Evolutionary conservation across 208 protist genomes (phyloP), one percentile per base, ranked within the genome.

Genomic region (Tritrichomonas foetus): DNA sequence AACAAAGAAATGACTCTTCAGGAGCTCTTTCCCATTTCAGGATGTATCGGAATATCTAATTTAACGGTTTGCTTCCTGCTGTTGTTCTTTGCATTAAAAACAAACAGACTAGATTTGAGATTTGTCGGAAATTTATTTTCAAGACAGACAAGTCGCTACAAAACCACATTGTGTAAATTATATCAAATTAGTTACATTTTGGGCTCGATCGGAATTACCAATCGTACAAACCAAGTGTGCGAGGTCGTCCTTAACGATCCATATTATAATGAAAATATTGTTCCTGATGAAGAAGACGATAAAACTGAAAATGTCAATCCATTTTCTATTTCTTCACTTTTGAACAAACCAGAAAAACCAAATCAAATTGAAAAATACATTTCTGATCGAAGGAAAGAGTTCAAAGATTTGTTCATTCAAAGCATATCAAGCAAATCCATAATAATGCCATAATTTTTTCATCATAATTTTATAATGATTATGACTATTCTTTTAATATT

Each of bases 111-210:
- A 1, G 78, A 89, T 89, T 22, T 89, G 0, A 53, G 47, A 39
- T 47, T 39, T 61, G 44, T 89, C 8, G 78, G 41, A n/a, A 49
- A 25, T n/a, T 50, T 89, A 36, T 57, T 89, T 50, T 89, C 78
- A 57, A 25, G 78, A 39, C 14, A 49, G 39, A 89, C 41, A 27
- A 2, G 47, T 9, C 8, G 78, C 33, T 53, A 53, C 14, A 89
- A 89, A 57, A 89, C 78, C 53, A 89, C 78, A 1, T 27, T 89
- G 53, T 89, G 41, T 1, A 89, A 89, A 39, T 39, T 89, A 41
- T 89, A 89, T 57, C 78, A 89, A 57, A 89, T 89, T 57, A 39
- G 27, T 30, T 89, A 89, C 30, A 89, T 89, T 16, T 16, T 89
- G 1, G 44, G 47, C 9, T 53, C 78, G 16, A 57, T 89, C 14